phyloP scores from a whole-genome alignment of 2,329 filamentous ascomycete genomes.

The Aspergillus fructus region DNA sequence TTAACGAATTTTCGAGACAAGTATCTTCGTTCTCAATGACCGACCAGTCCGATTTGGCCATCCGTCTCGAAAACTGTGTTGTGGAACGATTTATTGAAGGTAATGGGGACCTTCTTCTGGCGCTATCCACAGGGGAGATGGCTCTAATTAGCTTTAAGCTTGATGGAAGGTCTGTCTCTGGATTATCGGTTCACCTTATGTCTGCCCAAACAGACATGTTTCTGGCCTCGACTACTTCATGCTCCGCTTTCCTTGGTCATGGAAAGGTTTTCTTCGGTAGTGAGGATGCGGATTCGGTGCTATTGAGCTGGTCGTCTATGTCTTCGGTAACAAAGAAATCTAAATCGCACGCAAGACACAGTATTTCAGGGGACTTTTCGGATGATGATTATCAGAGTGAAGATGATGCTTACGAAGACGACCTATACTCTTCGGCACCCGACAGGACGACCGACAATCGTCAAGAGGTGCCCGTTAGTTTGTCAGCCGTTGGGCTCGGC shows the following conservation, averaged over 20 bases:
- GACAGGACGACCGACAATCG: constrained; percentile 18
- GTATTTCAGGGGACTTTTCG: constrained; percentile 54
- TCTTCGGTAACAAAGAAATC: constrained; percentile 60
- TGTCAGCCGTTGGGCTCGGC: constrained; percentile 53
- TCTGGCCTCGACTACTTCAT: constrained; percentile 64
- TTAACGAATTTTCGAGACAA: constrained; percentile 85
- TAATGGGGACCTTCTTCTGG: constrained; percentile 79
- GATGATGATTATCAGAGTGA: constrained; percentile 58
- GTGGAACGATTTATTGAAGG: constrained; percentile 75
- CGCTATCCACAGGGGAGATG: constrained; percentile 72
- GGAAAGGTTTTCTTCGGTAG: constrained; percentile 80
- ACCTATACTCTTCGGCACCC: constrained; percentile 45
- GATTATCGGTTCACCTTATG: constrained; percentile 71
- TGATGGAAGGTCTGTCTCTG: constrained; percentile 88
- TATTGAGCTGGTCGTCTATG: constrained; percentile 76
- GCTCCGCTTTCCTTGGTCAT: constrained; percentile 66
- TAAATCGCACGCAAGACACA: constrained; percentile 57
- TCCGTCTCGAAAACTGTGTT: constrained; percentile 78
- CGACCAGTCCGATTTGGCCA: constrained; percentile 77
- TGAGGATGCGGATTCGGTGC: constrained; percentile 74
- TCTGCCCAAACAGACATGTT: constrained; percentile 59
- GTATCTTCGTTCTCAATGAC: constrained; percentile 79
- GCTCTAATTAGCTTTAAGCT: constrained; percentile 78
- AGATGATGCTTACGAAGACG: constrained; percentile 59
- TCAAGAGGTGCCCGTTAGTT: constrained; percentile 19